Evolutionary conservation across 345 rosid genomes (phyloP).

Genomic region (Cochlearia excelsa): DNA sequence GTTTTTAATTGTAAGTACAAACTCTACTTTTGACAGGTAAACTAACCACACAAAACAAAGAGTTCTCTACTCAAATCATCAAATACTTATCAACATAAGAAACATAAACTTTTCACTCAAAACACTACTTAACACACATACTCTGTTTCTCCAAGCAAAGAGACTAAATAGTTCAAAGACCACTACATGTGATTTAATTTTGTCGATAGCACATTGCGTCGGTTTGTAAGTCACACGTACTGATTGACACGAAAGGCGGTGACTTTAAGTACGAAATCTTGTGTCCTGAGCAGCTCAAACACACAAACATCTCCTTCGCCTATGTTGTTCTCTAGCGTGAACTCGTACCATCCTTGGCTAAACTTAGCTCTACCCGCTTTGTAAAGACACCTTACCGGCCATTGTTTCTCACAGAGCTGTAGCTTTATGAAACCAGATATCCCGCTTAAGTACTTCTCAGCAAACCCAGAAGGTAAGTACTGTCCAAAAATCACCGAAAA

Average conservation of each 20-base stretch:
- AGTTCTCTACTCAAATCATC: slow-evolving; percentile 7
- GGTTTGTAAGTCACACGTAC: slow-evolving; percentile 2
- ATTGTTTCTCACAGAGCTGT: slow-evolving; percentile 61
- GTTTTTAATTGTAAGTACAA: slow-evolving; percentile 13
- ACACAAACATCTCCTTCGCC: slow-evolving; percentile 87
- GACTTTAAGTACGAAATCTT: slow-evolving; percentile 70
- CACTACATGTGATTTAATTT: slow-evolving; percentile 13
- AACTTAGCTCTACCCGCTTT: slow-evolving; percentile 78
- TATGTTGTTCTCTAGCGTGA: slow-evolving; percentile 63
- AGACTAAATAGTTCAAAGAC: slow-evolving; percentile 2
- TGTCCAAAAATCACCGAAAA: slow-evolving; percentile 25
- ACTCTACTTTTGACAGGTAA: slow-evolving; percentile 1
- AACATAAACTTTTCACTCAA: slow-evolving; percentile 24
- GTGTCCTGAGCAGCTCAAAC: slow-evolving; percentile 59
- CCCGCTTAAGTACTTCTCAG: slow-evolving; percentile 68
- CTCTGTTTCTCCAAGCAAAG: neutral
- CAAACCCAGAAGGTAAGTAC: slow-evolving; percentile 81
- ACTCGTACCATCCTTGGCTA: slow-evolving; percentile 84
- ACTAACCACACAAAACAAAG: slow-evolving; percentile 22
- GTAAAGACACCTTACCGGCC: slow-evolving; percentile 83
- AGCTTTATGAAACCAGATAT: slow-evolving; percentile 75
- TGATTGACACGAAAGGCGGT: slow-evolving; percentile 54
- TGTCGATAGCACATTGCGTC: neutral
- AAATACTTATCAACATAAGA: slow-evolving; percentile 19
- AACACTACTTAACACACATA: slow-evolving; percentile 12